phyloP scores from a whole-genome alignment of 1,284 basidiomycete genomes.

The Ceratobasidium sp. region DNA sequence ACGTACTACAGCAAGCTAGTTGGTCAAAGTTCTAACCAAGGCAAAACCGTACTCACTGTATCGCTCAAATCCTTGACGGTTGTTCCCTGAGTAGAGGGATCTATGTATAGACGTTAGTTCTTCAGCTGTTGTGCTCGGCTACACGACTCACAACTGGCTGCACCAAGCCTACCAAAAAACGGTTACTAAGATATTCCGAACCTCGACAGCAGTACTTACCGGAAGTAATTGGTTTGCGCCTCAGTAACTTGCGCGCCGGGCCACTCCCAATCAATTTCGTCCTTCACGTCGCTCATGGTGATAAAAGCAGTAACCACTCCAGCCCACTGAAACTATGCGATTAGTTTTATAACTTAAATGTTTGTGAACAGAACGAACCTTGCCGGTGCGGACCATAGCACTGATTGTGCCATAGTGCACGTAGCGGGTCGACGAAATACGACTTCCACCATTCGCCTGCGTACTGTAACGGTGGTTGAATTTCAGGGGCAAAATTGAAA shows the following conservation, averaged over 20 bases:
- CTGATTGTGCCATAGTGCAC: slow-evolving; percentile 83
- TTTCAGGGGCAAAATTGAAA: not conserved
- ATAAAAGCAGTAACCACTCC: slow-evolving; percentile 87
- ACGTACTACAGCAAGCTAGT: slow-evolving; percentile 24
- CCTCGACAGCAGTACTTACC: slow-evolving; percentile 52
- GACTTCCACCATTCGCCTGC: slow-evolving; percentile 75
- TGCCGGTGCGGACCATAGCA: slow-evolving; percentile 63
- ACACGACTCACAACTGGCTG: slow-evolving; percentile 67
- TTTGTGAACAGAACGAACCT: slow-evolving; percentile 26
- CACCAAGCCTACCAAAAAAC: slow-evolving; percentile 60
- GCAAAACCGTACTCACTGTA: slow-evolving; percentile 55
- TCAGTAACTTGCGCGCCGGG: slow-evolving; percentile 61
- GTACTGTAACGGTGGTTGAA: slow-evolving; percentile 52
- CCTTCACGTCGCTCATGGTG: slow-evolving; percentile 80
- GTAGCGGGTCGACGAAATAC: slow-evolving; percentile 81
- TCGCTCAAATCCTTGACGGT: slow-evolving; percentile 63
- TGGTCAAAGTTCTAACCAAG: not conserved
- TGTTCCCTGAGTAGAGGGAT: slow-evolving; percentile 52
- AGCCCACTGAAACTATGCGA: slow-evolving; percentile 62
- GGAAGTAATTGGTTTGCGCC: slow-evolving; percentile 82
- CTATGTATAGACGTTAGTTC: slow-evolving; percentile 41
- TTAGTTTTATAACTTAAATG: slow-evolving; percentile 34
- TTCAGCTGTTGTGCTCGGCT: not conserved
- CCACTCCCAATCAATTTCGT: slow-evolving; percentile 86
- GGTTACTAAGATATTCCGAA: not conserved